phyloP scores from a whole-genome alignment of 176 grass and related monocot genomes.

The Triticum turgidum region DNA sequence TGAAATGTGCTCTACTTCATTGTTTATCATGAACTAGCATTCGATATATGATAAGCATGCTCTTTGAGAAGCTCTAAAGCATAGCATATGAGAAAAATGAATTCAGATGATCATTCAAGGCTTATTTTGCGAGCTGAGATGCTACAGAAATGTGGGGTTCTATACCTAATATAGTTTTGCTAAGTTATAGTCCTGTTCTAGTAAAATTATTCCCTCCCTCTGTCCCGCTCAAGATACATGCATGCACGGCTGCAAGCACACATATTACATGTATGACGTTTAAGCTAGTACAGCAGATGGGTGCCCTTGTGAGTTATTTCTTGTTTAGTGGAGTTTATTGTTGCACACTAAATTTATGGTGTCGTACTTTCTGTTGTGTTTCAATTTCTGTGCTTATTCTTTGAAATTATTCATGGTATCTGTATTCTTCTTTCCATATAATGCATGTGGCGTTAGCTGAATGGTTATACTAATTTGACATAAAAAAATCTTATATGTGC shows the following conservation, averaged over 20 bases:
- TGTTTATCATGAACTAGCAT: neutral
- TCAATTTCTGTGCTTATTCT: neutral
- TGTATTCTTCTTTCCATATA: neutral
- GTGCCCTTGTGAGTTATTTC: neutral
- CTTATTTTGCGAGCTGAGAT: neutral
- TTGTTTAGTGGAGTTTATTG: neutral
- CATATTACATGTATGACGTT: neutral
- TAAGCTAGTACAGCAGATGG: neutral
- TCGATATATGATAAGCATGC: neutral
- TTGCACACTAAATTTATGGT: neutral
- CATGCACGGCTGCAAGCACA: neutral
- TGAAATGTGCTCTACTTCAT: neutral
- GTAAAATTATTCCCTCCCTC: neutral
- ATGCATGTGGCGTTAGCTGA: neutral
- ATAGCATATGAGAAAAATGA: neutral
- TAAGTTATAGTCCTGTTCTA: neutral
- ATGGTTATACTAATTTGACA: slow-evolving; percentile 18
- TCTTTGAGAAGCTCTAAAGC: neutral
- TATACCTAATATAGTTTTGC: neutral
- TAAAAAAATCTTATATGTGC: neutral
- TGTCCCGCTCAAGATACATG: neutral
- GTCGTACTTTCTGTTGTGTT: no score
- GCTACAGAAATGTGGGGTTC: neutral
- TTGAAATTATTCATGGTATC: neutral
- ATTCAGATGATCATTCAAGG: neutral